These are phyloP conservation scores for Ogataea hybrid DNA, from an alignment of 1,139 yeast genomes.

Conservation along the genomic window DNA sequence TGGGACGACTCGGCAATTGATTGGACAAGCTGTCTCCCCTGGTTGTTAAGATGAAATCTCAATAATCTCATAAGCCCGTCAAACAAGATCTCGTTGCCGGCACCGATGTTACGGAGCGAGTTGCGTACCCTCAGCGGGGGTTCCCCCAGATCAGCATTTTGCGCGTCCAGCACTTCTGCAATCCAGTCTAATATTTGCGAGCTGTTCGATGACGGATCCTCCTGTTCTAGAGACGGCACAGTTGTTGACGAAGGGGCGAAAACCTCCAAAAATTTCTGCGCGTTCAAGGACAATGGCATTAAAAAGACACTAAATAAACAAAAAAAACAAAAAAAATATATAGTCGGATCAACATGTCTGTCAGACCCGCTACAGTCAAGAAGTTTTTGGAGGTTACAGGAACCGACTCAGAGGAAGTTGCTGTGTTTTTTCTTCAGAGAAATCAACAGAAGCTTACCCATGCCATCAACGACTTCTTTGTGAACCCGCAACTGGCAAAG, in stretches of 20 bases:
- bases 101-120: conserved; percentile 15
- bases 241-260: conserved; percentile 14
- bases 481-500: conserved; percentile 16
- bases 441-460: conserved; percentile 22
- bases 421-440: conserved; percentile 20
- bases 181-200: conserved; percentile 25
- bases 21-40: conserved; percentile 4
- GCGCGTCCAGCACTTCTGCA: conserved; percentile 14
- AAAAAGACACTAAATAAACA: conserved; percentile 1
- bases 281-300: conserved; percentile 11
- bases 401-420: conserved; percentile 19
- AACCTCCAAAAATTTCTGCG: conserved; percentile 14
- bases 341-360: conserved; percentile 10
- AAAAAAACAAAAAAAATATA: neutral
- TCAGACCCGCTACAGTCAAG: conserved; percentile 16
- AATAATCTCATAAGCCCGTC: conserved; percentile 13
- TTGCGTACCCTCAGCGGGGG: conserved; percentile 23
- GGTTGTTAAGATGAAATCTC: conserved; percentile 15
- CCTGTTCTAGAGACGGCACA: conserved; percentile 14
- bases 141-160: conserved; percentile 9
- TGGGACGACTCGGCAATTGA: conserved; percentile 3
- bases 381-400: conserved; percentile 28
- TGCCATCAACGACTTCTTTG: conserved; percentile 28
- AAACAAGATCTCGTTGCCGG: conserved; percentile 16
- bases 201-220: conserved; percentile 25